Conservation (phyloP, 2,329 filamentous ascomycete genomes). For the Hypocrella siamensis region DNA sequence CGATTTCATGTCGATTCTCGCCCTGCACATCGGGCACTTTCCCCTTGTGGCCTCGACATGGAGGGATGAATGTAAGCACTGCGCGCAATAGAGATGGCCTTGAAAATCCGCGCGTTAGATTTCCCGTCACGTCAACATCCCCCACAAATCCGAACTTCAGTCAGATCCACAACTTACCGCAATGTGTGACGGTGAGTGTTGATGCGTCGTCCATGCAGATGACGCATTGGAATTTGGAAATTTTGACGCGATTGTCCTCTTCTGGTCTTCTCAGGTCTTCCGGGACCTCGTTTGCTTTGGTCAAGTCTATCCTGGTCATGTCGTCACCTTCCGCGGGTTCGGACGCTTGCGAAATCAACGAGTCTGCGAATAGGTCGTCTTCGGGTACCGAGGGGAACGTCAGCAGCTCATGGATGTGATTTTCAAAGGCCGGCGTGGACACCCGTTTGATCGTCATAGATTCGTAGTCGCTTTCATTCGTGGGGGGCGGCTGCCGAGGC, state of each 20-base stretch:
- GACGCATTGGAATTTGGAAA: slow-evolving; percentile 45
- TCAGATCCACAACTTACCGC: slow-evolving; percentile 32
- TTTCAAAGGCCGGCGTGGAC: not conserved
- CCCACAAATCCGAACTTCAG: too few species aligned
- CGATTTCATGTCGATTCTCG: slow-evolving; percentile 35
- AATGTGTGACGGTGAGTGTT: slow-evolving; percentile 46
- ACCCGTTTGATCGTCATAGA: slow-evolving; percentile 8
- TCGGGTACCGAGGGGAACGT: slow-evolving; percentile 4
- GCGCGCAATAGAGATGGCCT: slow-evolving; percentile 48
- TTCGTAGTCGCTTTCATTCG: slow-evolving; percentile 1
- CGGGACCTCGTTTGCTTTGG: slow-evolving; percentile 26
- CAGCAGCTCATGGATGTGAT: not conserved
- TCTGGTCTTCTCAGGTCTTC: slow-evolving; percentile 23
- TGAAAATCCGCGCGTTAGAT: not conserved
- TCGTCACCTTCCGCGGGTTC: slow-evolving; percentile 8
- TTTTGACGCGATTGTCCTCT: slow-evolving; percentile 31
- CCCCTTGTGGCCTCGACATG: slow-evolving; percentile 38
- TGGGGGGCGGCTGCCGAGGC: not conserved
- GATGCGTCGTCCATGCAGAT: slow-evolving; percentile 51
- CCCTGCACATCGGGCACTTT: slow-evolving; percentile 48
- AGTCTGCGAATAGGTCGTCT: slow-evolving; percentile 14
- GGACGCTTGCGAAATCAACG: slow-evolving; percentile 2
- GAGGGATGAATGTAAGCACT: slow-evolving; percentile 45
- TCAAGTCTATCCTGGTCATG: slow-evolving; percentile 18
- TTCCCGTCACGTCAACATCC: too few species aligned